Evolutionary conservation across 2,329 filamentous ascomycete genomes (phyloP).

Genomic region (Diaporthe citriasiana): DNA sequence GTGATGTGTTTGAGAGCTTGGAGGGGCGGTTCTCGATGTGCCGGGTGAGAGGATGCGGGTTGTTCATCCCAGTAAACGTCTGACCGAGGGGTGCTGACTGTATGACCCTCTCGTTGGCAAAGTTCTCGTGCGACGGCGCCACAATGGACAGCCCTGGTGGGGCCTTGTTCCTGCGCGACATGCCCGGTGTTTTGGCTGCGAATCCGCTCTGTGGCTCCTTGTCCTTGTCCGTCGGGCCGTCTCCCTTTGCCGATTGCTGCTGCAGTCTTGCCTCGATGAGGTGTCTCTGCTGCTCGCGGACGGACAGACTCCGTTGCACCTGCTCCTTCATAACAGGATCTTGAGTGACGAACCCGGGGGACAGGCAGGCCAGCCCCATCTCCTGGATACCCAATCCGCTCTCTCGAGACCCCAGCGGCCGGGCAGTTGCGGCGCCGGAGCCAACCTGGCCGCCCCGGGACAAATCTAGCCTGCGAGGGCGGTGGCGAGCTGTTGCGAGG

Average conservation of each 20-base stretch:
- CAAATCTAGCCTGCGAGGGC: constrained; percentile 83
- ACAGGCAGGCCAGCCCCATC: constrained; percentile 93
- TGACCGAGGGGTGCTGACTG: constrained; percentile 96
- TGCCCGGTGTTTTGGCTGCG: constrained; percentile 78
- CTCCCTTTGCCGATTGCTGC: constrained; percentile 85
- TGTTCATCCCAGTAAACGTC: constrained; percentile 92
- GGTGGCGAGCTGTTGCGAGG: constrained; percentile 79
- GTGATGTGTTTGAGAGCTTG: constrained; percentile 84
- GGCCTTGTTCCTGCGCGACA: constrained; percentile 81
- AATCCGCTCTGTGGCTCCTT: constrained; percentile 61
- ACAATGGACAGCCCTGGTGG: constrained; percentile 94
- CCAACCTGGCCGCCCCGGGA: constrained; percentile 72
- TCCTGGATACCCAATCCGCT: constrained; percentile 84
- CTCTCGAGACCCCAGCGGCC: constrained; percentile 85
- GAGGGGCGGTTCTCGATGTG: constrained; percentile 87
- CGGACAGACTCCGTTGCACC: constrained; percentile 91
- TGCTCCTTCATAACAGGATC: constrained; percentile 98
- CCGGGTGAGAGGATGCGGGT: constrained; percentile 80
- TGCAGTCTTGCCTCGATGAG: constrained; percentile 95
- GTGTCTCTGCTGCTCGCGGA: constrained; percentile 92
- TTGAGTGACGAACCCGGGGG: constrained; percentile 94
- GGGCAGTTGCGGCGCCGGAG: constrained; percentile 70
- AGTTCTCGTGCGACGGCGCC: constrained; percentile 92
- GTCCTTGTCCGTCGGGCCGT: constrained; percentile 73
- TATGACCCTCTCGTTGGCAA: constrained; percentile 94